Percentiles rank a stretch among this genome's conserved stretches.
Evolutionary conservation across 768 basidiomycete genomes (phyloP).

Genomic region (Mycena venus): DNA sequence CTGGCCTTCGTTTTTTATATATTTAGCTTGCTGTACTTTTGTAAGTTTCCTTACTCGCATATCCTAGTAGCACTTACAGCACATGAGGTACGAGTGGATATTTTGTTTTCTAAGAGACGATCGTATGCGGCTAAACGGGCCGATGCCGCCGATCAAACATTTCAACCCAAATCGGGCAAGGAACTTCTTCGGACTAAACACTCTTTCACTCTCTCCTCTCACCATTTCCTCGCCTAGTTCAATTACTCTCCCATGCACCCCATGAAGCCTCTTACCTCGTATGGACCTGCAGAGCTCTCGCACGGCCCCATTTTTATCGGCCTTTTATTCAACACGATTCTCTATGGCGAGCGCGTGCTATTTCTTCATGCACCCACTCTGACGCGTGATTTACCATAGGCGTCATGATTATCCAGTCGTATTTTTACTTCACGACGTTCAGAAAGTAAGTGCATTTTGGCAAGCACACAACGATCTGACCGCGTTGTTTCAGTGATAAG

Average conservation of each 20-base stretch:
- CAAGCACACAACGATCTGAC: conserved; percentile 36
- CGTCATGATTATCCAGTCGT: conserved; percentile 47
- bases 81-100: too few species aligned
- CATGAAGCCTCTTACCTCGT: conserved; percentile 3
- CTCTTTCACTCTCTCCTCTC: neutral
- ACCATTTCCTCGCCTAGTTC: neutral
- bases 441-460: conserved; percentile 35
- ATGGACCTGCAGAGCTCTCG: conserved; percentile 22
- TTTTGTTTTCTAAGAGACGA: too few species aligned
- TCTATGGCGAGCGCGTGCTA: conserved; percentile 49
- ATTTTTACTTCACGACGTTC: conserved; percentile 53
- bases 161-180: neutral
- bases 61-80: too few species aligned
- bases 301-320: conserved; percentile 54
- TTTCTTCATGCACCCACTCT: neutral
- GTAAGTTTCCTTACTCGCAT: too few species aligned
- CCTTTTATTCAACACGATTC: conserved; percentile 47
- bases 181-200: neutral
- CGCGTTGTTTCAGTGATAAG: conserved; percentile 23
- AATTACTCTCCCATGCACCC: neutral
- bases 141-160: neutral
- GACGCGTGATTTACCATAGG: neutral
- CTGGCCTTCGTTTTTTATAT: too few species aligned
- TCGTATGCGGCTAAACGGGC: neutral
- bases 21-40: too few species aligned